Evolutionary conservation across 164 flowering plant species (phyloP).

Genomic region (Litsea cubeba): DNA sequence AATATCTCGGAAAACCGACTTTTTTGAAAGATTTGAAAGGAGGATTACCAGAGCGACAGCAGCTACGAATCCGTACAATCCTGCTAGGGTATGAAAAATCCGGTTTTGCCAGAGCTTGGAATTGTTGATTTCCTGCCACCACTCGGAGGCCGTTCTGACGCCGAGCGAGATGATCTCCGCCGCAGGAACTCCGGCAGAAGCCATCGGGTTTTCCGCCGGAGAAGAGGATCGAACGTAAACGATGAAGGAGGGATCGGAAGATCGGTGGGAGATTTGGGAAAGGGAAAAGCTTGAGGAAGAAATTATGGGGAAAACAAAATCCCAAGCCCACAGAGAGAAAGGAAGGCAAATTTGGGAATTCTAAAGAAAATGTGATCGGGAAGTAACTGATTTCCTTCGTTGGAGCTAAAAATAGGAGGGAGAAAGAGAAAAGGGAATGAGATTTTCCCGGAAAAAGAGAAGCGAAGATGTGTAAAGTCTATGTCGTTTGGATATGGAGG

Average conservation of each 20-base stretch:
- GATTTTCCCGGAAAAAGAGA: too few relatives aligned
- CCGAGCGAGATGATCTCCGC: constrained; percentile 25
- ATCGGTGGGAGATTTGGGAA: constrained; percentile 1
- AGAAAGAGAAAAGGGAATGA: not conserved
- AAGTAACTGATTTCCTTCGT: not conserved
- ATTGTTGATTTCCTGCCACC: constrained; percentile 75
- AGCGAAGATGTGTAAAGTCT: not conserved
- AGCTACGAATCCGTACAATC: constrained; percentile 68
- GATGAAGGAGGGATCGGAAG: not conserved
- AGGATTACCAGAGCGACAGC: constrained; percentile 53
- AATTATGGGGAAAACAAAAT: not conserved
- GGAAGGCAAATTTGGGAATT: not conserved
- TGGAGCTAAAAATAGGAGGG: not conserved
- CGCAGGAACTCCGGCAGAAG: constrained; percentile 13
- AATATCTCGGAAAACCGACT: not conserved
- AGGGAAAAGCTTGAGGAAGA: not conserved
- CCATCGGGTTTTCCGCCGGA: constrained; percentile 16
- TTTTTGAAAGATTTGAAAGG: not conserved
- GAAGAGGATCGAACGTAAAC: not conserved
- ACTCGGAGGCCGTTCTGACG: constrained; percentile 40
- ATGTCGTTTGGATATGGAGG: not conserved
- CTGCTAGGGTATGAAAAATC: constrained; percentile 65
- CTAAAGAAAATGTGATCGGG: not conserved
- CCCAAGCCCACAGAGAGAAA: not conserved
- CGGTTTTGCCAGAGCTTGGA: constrained; percentile 78